A percentile compares a stretch with the other conserved stretches of the same genome.
Evolutionary conservation across 2,329 filamentous ascomycete genomes (phyloP).

Genomic region (Didymosphaeria variabile): DNA sequence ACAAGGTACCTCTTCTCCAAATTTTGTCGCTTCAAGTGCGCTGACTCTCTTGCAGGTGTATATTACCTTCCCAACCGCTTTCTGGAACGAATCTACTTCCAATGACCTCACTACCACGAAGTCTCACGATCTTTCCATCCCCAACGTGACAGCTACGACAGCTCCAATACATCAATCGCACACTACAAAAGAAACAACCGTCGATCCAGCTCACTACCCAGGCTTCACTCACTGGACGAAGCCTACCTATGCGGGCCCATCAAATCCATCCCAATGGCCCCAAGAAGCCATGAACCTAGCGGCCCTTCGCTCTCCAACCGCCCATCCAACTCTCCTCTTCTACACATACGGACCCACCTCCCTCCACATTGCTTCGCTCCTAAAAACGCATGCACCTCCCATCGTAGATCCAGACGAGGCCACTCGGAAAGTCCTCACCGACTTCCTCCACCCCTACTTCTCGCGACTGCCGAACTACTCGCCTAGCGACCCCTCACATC

Average conservation of each 20-base stretch:
- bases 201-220: constrained; percentile 55
- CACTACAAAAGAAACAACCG: constrained; percentile 33
- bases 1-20: constrained; percentile 63
- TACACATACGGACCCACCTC: constrained; percentile 71
- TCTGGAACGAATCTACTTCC: constrained; percentile 67
- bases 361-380: constrained; percentile 38
- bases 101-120: neutral
- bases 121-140: constrained; percentile 27
- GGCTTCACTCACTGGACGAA: constrained; percentile 81
- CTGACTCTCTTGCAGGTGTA: constrained; percentile 46
- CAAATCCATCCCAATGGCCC: constrained; percentile 73
- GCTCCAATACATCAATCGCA: constrained; percentile 46
- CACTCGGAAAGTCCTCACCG: constrained; percentile 59
- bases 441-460: constrained; percentile 81
- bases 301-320: constrained; percentile 63
- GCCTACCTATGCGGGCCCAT: constrained; percentile 70
- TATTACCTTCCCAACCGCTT: constrained; percentile 74
- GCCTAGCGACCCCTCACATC: constrained; percentile 63
- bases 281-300: constrained; percentile 82
- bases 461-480: constrained; percentile 76
- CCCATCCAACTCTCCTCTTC: constrained; percentile 86
- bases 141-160: constrained; percentile 51
- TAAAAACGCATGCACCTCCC: constrained; percentile 44
- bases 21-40: constrained; percentile 30
- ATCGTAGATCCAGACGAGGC: constrained; percentile 51